Conservation (phyloP, 2,329 filamentous ascomycete species). For the Claviceps sp. region DNA sequence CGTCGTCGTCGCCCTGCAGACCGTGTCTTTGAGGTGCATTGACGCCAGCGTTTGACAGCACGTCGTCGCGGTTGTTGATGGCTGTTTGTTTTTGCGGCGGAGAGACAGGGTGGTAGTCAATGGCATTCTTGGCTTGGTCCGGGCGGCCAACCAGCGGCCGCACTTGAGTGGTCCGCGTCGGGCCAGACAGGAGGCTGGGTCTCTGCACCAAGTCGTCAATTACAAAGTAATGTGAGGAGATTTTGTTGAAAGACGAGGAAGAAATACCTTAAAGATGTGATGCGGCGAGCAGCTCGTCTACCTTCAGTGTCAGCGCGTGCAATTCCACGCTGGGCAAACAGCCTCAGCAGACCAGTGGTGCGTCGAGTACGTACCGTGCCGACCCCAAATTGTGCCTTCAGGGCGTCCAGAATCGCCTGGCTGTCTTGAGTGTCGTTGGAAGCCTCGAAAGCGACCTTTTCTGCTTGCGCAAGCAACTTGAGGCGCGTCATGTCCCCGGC, state of each 20-base stretch:
- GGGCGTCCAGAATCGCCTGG: slow-evolving; percentile 25
- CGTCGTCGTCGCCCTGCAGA: background rate
- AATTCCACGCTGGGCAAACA: background rate
- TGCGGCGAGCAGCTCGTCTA: slow-evolving; percentile 5
- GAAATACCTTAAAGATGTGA: background rate
- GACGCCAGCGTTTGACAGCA: background rate
- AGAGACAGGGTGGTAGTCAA: slow-evolving; percentile 1
- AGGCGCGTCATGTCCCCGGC: slow-evolving; percentile 16
- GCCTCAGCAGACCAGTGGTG: no score
- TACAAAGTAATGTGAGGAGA: background rate
- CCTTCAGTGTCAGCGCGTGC: background rate
- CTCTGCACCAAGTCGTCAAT: background rate
- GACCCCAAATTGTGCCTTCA: slow-evolving; percentile 25
- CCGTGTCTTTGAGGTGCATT: background rate
- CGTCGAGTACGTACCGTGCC: slow-evolving; percentile 22
- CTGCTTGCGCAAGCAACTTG: slow-evolving; percentile 16
- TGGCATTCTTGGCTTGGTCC: slow-evolving; percentile 2
- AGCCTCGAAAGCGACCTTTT: slow-evolving; percentile 14
- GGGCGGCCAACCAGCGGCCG: background rate
- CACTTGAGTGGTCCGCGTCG: background rate
- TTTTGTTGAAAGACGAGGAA: background rate
- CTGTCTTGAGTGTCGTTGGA: slow-evolving; percentile 30
- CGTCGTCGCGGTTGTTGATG: slow-evolving; percentile 1
- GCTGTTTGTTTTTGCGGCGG: slow-evolving; percentile 4
- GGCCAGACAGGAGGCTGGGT: background rate